A percentile compares a stretch with the other conserved stretches of the same genome.
These are phyloP conservation scores for Aspergillus jensenii DNA, from an alignment of 2,329 filamentous ascomycete genomes.

Conservation along the genomic window DNA sequence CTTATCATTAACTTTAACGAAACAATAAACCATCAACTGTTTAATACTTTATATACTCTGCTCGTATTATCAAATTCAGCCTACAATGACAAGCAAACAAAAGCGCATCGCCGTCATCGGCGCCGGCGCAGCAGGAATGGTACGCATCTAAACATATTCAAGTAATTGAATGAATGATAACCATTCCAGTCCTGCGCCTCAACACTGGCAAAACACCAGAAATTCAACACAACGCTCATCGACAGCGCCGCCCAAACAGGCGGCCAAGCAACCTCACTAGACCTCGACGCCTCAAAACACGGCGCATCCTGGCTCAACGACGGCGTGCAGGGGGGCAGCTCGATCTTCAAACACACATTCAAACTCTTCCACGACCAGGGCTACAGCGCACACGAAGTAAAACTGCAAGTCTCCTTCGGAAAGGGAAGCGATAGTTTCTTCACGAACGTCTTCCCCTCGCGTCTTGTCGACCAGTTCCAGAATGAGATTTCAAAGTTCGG, in stretches of 20 bases:
- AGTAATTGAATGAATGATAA: neutral
- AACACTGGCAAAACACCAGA: slow-evolving; percentile 65
- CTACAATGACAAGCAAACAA: neutral
- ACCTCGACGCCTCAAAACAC: slow-evolving; percentile 55
- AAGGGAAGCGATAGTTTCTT: slow-evolving; percentile 59
- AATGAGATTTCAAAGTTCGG: slow-evolving; percentile 56
- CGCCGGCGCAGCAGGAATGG: slow-evolving; percentile 64
- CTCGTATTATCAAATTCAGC: neutral
- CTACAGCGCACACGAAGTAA: slow-evolving; percentile 57
- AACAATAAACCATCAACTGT: neutral
- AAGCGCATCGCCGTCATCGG: slow-evolving; percentile 61
- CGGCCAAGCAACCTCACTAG: slow-evolving; percentile 60
- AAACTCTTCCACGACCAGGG: slow-evolving; percentile 61
- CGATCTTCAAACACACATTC: slow-evolving; percentile 63
- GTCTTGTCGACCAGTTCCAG: slow-evolving; percentile 55
- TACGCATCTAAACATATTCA: slow-evolving; percentile 21
- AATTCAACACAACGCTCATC: slow-evolving; percentile 65
- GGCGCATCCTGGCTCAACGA: slow-evolving; percentile 62
- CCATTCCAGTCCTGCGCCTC: slow-evolving; percentile 60
- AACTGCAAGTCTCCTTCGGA: slow-evolving; percentile 61
- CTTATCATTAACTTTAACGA: neutral
- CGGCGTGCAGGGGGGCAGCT: slow-evolving; percentile 61
- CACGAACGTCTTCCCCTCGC: slow-evolving; percentile 61
- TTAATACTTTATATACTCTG: neutral
- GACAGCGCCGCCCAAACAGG: slow-evolving; percentile 60